Conservation (phyloP, 345 rosid genomes). For the Lepidium africanum region DNA sequence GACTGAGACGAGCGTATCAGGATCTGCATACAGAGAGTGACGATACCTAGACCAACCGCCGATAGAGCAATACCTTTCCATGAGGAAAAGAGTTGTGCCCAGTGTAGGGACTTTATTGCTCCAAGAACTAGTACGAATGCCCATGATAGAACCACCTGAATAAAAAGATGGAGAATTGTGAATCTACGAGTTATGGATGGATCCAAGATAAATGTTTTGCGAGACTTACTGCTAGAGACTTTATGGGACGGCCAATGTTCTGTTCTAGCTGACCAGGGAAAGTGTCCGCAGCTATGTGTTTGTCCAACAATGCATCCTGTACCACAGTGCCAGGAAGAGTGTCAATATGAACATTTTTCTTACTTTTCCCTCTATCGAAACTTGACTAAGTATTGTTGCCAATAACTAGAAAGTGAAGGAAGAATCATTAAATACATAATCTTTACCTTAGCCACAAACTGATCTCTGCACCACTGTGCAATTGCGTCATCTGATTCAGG, state of each 20-base stretch:
- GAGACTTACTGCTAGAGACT: constrained; percentile 57
- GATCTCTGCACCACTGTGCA: constrained; percentile 94
- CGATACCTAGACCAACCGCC: constrained; percentile 41
- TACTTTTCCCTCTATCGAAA: background rate
- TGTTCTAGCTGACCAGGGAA: constrained; percentile 59
- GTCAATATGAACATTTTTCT: background rate
- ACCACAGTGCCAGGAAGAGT: background rate
- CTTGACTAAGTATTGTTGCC: background rate
- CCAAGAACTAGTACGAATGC: constrained; percentile 44
- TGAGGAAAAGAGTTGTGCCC: constrained; percentile 63
- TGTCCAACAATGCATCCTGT: constrained; percentile 79
- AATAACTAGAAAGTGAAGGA: background rate
- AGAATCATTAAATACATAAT: background rate
- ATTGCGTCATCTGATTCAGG: constrained; percentile 82
- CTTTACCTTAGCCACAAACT: constrained; percentile 73
- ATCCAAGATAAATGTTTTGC: background rate
- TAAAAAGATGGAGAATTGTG: background rate
- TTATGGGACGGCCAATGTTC: constrained; percentile 61
- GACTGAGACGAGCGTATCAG: constrained; percentile 75
- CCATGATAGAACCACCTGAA: constrained; percentile 69
- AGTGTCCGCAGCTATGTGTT: constrained; percentile 52
- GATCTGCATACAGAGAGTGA: constrained; percentile 74
- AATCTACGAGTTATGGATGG: background rate
- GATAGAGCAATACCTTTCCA: constrained; percentile 74
- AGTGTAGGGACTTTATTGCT: constrained; percentile 47